phyloP scores from a whole-genome alignment of 2,329 filamentous ascomycete genomes.

The Colletotrichum kahawae region DNA sequence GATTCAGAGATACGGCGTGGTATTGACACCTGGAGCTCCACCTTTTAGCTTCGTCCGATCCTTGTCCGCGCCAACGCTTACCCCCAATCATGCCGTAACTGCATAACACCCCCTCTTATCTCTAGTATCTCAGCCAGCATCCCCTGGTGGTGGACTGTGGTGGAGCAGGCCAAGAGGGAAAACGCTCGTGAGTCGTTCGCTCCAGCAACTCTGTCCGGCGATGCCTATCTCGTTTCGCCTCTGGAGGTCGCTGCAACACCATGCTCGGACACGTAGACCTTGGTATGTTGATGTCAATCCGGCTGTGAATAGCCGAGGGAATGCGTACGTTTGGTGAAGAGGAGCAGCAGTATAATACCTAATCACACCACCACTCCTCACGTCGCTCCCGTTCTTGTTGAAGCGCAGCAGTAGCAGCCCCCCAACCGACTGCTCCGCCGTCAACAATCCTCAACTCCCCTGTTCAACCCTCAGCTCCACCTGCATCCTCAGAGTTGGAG shows the following conservation, averaged over 20 bases:
- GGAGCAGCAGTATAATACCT: slow-evolving; percentile 1
- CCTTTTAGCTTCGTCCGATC: slow-evolving; percentile 11
- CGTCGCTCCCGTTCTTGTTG: background rate
- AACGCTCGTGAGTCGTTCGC: background rate
- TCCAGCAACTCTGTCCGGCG: background rate
- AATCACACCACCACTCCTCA: background rate
- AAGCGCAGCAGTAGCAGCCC: slow-evolving; percentile 1
- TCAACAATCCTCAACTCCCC: background rate
- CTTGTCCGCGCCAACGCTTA: background rate
- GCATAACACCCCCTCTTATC: background rate
- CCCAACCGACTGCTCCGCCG: background rate
- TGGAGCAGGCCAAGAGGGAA: background rate
- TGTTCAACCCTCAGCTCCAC: background rate
- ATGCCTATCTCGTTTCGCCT: background rate
- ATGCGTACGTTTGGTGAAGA: background rate
- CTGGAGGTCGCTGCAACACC: background rate
- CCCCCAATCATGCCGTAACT: background rate
- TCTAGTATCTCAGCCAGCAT: background rate
- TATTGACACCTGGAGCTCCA: slow-evolving; percentile 12
- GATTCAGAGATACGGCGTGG: slow-evolving; percentile 10
- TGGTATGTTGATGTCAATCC: background rate
- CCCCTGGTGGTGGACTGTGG: background rate
- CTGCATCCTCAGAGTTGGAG: background rate
- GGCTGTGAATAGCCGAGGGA: background rate
- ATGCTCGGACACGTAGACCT: background rate